These are phyloP conservation scores for Periconia sp. DNA, from an alignment of 2,329 filamentous ascomycete genomes.

Conservation along the genomic window DNA sequence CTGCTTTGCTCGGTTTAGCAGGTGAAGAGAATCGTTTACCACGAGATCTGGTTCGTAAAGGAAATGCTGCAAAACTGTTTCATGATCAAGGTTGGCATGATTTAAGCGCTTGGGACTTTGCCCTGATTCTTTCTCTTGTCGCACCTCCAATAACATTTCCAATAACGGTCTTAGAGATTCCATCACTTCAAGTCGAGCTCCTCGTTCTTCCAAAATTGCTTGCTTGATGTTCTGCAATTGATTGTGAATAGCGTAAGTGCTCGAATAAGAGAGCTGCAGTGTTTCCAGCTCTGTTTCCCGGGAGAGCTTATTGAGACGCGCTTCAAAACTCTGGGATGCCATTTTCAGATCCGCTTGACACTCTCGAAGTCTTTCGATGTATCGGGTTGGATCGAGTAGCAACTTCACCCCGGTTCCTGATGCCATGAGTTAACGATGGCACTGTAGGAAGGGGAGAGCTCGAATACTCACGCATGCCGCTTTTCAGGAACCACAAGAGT, in stretches of 20 bases:
- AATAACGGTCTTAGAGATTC: conserved; percentile 1
- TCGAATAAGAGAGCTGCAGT: conserved; percentile 4
- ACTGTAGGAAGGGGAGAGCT: background rate
- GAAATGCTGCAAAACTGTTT: conserved; percentile 1
- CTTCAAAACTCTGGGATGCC: conserved; percentile 3
- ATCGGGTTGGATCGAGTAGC: conserved; percentile 1
- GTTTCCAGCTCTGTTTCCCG: conserved; percentile 1
- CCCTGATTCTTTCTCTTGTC: background rate
- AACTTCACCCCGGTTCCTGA: conserved; percentile 2
- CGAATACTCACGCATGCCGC: conserved; percentile 1
- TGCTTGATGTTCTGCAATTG: conserved; percentile 1
- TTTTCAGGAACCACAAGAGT: conserved; percentile 9
- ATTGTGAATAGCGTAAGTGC: background rate
- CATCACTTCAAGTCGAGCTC: background rate
- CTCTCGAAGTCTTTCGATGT: conserved; percentile 3
- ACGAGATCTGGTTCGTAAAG: conserved; percentile 5
- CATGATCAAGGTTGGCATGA: background rate
- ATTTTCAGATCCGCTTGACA: conserved; percentile 2
- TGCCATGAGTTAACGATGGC: background rate
- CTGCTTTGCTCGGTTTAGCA: background rate
- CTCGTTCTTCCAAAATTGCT: background rate
- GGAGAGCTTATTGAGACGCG: conserved; percentile 1
- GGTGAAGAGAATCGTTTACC: background rate
- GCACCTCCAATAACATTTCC: background rate
- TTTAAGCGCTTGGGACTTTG: background rate